Evolutionary conservation across 345 rosid species (phyloP).

Genomic region (Erodium maritimum): DNA sequence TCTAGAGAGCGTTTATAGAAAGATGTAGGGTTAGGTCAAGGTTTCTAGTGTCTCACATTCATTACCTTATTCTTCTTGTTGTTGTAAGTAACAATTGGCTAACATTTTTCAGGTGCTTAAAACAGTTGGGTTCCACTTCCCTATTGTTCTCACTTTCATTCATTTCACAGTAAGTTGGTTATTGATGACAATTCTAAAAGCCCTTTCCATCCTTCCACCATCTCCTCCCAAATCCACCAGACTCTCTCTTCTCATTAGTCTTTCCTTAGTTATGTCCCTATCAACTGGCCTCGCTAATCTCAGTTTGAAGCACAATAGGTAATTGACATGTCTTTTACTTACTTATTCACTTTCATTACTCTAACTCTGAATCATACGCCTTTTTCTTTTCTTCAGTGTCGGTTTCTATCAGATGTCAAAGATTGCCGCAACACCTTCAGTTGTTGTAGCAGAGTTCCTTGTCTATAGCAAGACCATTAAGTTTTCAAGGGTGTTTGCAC

Average conservation of each 20-base stretch:
- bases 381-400: conserved; percentile 52
- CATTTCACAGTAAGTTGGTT: conserved; percentile 73
- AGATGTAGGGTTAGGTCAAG: no score
- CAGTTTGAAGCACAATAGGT: conserved; percentile 97
- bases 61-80: neutral
- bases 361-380: neutral
- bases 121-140: conserved; percentile 76
- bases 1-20: no score
- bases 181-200: conserved; percentile 71
- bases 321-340: neutral
- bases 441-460: conserved; percentile 79
- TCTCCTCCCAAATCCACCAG: conserved; percentile 53
- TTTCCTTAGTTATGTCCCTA: conserved; percentile 82
- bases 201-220: conserved; percentile 54
- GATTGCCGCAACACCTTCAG: conserved; percentile 88
- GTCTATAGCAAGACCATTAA: conserved; percentile 62
- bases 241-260: conserved; percentile 45
- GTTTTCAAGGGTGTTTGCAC: conserved; percentile 68
- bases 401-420: conserved; percentile 98
- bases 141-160: conserved; percentile 75
- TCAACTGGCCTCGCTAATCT: conserved; percentile 98
- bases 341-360: neutral
- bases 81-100: neutral
- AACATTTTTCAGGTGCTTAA: conserved; percentile 53
- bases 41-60: no score